These are phyloP conservation scores for Populus alba DNA, from an alignment of 345 rosid genomes.

Conservation along the genomic window DNA sequence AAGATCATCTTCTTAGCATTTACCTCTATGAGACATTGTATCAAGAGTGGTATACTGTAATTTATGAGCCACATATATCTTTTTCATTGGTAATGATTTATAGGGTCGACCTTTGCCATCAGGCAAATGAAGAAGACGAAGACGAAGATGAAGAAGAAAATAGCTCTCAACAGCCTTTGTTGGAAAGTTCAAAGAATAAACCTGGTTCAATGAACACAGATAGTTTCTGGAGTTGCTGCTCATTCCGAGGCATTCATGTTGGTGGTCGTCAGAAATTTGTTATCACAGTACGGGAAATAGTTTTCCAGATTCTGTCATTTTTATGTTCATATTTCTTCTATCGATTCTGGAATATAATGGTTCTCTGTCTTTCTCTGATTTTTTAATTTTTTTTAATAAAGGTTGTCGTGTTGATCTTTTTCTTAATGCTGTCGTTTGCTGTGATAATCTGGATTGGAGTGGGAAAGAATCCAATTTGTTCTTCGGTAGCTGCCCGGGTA, in stretches of 20 bases:
- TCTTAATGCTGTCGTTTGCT: slow-evolving; percentile 48
- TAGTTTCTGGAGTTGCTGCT: slow-evolving; percentile 42
- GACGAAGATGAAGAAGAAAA: slow-evolving; percentile 66
- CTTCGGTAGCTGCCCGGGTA: slow-evolving; percentile 53
- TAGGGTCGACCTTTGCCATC: slow-evolving; percentile 75
- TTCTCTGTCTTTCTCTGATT: not conserved
- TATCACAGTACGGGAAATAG: slow-evolving; percentile 43
- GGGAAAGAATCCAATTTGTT: slow-evolving; percentile 38
- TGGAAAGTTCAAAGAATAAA: slow-evolving; percentile 37
- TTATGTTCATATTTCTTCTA: not conserved
- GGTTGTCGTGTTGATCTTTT: slow-evolving; percentile 41
- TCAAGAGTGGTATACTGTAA: not conserved
- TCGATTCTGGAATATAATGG: not conserved
- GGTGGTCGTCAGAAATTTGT: slow-evolving; percentile 69
- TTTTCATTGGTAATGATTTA: slow-evolving; percentile 13
- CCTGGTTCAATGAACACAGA: slow-evolving; percentile 35
- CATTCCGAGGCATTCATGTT: slow-evolving; percentile 45
- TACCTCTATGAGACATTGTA: not conserved
- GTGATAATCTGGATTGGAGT: slow-evolving; percentile 56
- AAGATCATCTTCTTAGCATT: not conserved
- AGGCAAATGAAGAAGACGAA: slow-evolving; percentile 55
- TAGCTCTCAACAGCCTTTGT: slow-evolving; percentile 50
- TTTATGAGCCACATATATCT: not conserved
- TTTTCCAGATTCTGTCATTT: slow-evolving; percentile 2
- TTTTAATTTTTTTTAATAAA: not conserved